Evolutionary conservation across 805 yeast species (phyloP).

Genomic region (Vanderwaltozyma yarrowii): DNA sequence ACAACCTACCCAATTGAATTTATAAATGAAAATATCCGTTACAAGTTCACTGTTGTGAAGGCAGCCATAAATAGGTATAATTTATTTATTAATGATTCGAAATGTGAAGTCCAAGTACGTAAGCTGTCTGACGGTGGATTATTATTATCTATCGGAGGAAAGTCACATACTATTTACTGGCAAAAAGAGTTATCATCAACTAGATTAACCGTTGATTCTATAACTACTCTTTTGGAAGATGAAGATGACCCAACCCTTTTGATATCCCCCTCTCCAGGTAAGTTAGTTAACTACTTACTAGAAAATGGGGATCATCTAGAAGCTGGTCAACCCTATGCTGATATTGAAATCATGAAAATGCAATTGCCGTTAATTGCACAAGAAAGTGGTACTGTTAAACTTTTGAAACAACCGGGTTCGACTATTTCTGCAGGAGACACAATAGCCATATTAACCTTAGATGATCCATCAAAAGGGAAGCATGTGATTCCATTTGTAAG

Average conservation of each 20-base stretch:
- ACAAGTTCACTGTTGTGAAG: slow-evolving; percentile 91
- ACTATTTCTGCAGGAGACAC: slow-evolving; percentile 94
- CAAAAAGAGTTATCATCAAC: slow-evolving; percentile 95
- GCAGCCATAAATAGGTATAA: slow-evolving; percentile 79
- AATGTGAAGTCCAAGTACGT: slow-evolving; percentile 77
- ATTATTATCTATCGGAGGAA: slow-evolving; percentile 78
- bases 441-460: slow-evolving; percentile 87
- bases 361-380: slow-evolving; percentile 96
- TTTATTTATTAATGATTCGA: slow-evolving; percentile 85
- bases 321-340: slow-evolving; percentile 93
- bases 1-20: slow-evolving; percentile 90
- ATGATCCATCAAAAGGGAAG: slow-evolving; percentile 93
- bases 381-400: slow-evolving; percentile 87
- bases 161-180: slow-evolving; percentile 93
- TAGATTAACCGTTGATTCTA: slow-evolving; percentile 87
- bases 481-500: slow-evolving; percentile 95
- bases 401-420: slow-evolving; percentile 95
- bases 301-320: slow-evolving; percentile 89
- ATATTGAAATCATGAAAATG: slow-evolving; percentile 99
- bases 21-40: slow-evolving; percentile 87
- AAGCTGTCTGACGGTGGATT: slow-evolving; percentile 93
- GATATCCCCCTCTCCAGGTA: slow-evolving; percentile 98
- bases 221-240: slow-evolving; percentile 85
- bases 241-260: slow-evolving; percentile 98
- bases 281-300: slow-evolving; percentile 82